A percentile compares a stretch with the other conserved stretches of the same genome.
These are phyloP conservation scores for Wickerhamiella sorbophila DNA, from an alignment of 805 yeast genomes.

Conservation along the genomic window DNA sequence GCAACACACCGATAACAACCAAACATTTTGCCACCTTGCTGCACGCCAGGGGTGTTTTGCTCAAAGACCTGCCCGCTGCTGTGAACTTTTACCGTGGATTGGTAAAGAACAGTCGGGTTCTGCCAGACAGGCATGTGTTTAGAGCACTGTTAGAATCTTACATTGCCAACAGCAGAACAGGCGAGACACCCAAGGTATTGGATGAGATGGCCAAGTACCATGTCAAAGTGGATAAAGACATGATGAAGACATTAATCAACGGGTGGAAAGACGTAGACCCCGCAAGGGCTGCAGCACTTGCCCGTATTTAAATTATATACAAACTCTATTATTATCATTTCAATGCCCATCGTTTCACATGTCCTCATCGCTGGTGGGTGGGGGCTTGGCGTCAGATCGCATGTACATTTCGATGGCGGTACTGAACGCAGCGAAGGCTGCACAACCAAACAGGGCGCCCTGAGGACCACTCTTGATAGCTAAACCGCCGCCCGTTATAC, in stretches of 20 bases:
- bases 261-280: background rate
- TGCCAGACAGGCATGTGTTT: slow-evolving; percentile 28
- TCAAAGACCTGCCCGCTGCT: slow-evolving; percentile 24
- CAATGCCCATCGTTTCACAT: slow-evolving; percentile 13
- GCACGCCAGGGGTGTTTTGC: slow-evolving; percentile 27
- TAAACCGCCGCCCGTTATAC: slow-evolving; percentile 91
- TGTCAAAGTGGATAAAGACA: slow-evolving; percentile 19
- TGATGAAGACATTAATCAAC: slow-evolving; percentile 17
- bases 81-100: slow-evolving; percentile 23
- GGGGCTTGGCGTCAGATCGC: slow-evolving; percentile 68
- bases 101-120: slow-evolving; percentile 20
- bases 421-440: slow-evolving; percentile 93
- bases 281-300: background rate
- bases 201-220: slow-evolving; percentile 24
- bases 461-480: slow-evolving; percentile 89
- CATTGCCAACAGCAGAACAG: slow-evolving; percentile 23
- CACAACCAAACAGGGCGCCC: slow-evolving; percentile 84
- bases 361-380: slow-evolving; percentile 82
- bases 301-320: background rate
- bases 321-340: background rate
- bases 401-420: slow-evolving; percentile 56
- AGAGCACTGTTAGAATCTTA: slow-evolving; percentile 29
- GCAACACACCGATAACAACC: slow-evolving; percentile 20
- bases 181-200: slow-evolving; percentile 21
- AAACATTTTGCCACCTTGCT: slow-evolving; percentile 28